A percentile compares a stretch with the other conserved stretches of the same genome.
These are phyloP conservation scores for Huiozyma sinensis DNA, from an alignment of 805 yeast species.

Conservation along the genomic window DNA sequence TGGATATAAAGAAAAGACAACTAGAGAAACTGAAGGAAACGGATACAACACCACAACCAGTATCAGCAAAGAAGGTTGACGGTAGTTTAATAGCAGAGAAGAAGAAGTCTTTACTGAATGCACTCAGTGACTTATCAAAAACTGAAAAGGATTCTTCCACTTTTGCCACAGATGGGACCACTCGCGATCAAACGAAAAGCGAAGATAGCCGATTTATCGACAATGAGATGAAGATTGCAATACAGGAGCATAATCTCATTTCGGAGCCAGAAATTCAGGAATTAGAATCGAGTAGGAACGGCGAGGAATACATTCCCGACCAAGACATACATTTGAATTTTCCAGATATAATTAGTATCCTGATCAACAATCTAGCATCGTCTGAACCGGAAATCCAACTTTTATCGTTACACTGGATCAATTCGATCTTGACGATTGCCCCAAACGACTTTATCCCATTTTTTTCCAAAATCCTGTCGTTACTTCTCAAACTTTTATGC, in stretches of 20 bases:
- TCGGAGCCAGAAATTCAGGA: conserved; percentile 2
- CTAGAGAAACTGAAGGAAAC: conserved; percentile 11
- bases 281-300: conserved; percentile 26
- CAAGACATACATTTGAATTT: conserved; percentile 79
- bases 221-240: conserved; percentile 10
- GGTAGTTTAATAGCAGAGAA: conserved; percentile 25
- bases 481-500: conserved; percentile 53
- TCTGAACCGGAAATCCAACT: conserved; percentile 67
- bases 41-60: conserved; percentile 7
- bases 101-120: conserved; percentile 23
- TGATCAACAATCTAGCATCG: conserved; percentile 70
- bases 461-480: conserved; percentile 64
- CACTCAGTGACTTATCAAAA: conserved; percentile 7
- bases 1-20: conserved; percentile 32
- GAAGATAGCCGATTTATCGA: neutral
- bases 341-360: conserved; percentile 66
- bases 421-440: conserved; percentile 53
- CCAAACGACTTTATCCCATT: conserved; percentile 66
- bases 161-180: neutral
- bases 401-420: conserved; percentile 76
- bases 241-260: conserved; percentile 1
- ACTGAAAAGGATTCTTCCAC: conserved; percentile 1
- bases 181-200: neutral
- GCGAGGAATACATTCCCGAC: conserved; percentile 54
- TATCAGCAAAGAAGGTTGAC: conserved; percentile 16